Base-by-base conservation (phyloP, 1,284 basidiomycete genomes). In the Dichomitus squalens region DNA sequence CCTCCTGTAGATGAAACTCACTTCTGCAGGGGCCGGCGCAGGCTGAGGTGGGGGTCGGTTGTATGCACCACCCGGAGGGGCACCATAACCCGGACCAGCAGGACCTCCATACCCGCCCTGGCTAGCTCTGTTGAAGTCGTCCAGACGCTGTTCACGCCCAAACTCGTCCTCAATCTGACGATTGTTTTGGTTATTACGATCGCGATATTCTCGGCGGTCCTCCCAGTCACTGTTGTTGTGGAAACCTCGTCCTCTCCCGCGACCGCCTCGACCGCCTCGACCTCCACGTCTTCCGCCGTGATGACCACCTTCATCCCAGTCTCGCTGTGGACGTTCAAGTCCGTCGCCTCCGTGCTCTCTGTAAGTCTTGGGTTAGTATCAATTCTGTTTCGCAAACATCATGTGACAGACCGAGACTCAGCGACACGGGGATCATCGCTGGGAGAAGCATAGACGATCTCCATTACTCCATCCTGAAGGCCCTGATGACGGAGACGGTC, bases 381-480 rank as follows among this genome's bases (percentile, higher is more conserved):
- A 31, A 6, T 31, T 5, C 11, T 31, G 11, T 31, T 6, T 31
- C 6, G 29, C 6, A 31, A 31, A 31, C n/a, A n/a, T n/a, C n/a
- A 31, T 31, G 29, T 31, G 2, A 48, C 63, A 31, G 53, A 71
- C 68, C 64, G 60, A n/a, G 67, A 64, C 0, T 66, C 67, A 25
- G 58, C 57, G 11, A 34, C 68, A 56, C 76, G 67, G 58, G 75
- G 65, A 56, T 78, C 66, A 57, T 76, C 79, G 35, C 76, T 76
- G 63, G 98, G 95, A 89, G 94, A 97, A n/a, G 91, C 88, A 66
- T 91, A 94, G 2, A 85, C 79, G 49, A 98, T 85, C 47, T 95
- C 90, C 83, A 98, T 88, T 0, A 88, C 83, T 16, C 96, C 95
- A 65, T 94, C 94, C 68, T 92, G 87, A 57, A 95, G 80, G 1